phyloP scores from a whole-genome alignment of 192 early-diverging fungal genomes.

The Jimgerdemannia flammicorona region DNA sequence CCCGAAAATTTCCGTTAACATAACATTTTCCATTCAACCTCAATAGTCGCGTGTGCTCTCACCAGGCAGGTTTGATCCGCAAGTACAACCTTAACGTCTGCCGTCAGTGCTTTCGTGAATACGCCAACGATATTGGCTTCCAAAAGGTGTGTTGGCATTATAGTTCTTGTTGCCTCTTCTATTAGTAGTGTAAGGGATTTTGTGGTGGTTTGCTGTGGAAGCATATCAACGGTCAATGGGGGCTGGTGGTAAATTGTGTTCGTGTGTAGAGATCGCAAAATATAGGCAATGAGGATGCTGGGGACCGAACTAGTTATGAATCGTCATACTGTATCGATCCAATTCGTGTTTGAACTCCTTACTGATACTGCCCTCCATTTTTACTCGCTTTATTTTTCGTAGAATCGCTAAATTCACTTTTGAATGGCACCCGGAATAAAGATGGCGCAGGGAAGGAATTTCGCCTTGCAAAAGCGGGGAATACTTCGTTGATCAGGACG shows the following conservation, averaged over 20 bases:
- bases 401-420: constrained; percentile 32
- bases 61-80: constrained; percentile 99
- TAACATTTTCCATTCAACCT: not conserved
- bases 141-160: constrained; percentile 70
- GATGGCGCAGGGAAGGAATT: too few species aligned
- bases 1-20: not conserved
- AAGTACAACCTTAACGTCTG: constrained; percentile 99
- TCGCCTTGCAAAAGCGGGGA: too few species aligned
- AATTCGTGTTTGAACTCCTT: constrained; percentile 99
- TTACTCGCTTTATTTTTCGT: constrained; percentile 23
- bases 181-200: too few species aligned
- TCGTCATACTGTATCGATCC: constrained; percentile 16
- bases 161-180: too few species aligned
- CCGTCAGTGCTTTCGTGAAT: constrained; percentile 99
- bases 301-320: too few species aligned
- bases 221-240: too few species aligned
- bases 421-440: too few species aligned
- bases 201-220: too few species aligned
- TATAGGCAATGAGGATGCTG: too few species aligned
- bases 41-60: constrained; percentile 91
- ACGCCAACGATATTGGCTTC: constrained; percentile 98
- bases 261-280: too few species aligned
- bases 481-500: too few species aligned
- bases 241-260: too few species aligned
- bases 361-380: constrained; percentile 92